These are phyloP conservation scores for Penicillium sp. DNA, from an alignment of 2,329 filamentous ascomycete genomes.

Conservation along the genomic window DNA sequence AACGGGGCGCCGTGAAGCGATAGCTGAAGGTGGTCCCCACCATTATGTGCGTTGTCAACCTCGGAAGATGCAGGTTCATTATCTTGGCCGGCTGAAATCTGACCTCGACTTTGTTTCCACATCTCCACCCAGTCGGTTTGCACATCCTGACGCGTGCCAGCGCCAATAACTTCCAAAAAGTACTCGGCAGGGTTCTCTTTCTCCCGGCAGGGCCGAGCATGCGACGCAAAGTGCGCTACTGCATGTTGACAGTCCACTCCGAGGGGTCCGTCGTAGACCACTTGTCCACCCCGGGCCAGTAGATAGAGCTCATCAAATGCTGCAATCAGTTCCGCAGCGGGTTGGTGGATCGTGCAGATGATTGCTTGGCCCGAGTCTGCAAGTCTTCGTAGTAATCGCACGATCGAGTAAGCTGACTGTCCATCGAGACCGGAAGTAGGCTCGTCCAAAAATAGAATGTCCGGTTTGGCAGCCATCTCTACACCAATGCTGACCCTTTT, in stretches of 20 bases:
- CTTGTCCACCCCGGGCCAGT: background rate
- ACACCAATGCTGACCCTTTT: background rate
- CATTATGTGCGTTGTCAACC: no score
- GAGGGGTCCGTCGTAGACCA: background rate
- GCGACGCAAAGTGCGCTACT: background rate
- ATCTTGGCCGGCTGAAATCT: no score
- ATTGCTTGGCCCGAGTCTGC: background rate
- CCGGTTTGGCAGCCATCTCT: background rate
- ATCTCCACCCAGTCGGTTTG: background rate
- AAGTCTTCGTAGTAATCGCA: background rate
- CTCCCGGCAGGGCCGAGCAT: background rate
- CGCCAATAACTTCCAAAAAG: background rate
- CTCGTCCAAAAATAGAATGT: background rate
- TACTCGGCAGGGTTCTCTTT: background rate
- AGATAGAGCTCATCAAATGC: background rate
- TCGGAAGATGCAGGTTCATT: no score
- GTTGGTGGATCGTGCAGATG: background rate
- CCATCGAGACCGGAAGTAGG: background rate
- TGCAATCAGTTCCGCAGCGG: background rate
- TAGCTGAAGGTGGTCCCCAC: no score
- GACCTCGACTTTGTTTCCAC: background rate
- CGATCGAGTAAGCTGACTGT: background rate
- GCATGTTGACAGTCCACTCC: background rate
- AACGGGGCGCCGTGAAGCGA: background rate
- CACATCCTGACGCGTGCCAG: background rate